A percentile compares a stretch with the other conserved stretches of the same genome.
phyloP scores from a whole-genome alignment of 2,329 filamentous ascomycete genomes.

The Epichloe gansuensis region DNA sequence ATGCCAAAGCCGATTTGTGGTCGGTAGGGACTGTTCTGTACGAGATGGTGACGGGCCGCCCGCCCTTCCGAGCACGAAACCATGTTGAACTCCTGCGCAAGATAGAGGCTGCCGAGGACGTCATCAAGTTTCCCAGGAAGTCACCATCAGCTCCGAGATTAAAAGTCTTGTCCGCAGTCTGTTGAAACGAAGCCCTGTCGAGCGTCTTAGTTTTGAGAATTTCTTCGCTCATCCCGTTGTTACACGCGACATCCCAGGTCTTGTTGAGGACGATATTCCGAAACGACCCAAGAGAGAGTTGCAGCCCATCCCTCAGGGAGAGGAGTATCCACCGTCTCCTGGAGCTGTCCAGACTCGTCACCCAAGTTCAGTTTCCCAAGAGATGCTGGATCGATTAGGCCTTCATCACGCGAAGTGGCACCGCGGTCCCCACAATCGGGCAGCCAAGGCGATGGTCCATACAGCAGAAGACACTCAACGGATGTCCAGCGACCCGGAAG shows the following conservation, averaged over 20 bases:
- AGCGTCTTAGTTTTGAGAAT: slow-evolving; percentile 73
- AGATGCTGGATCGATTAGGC: slow-evolving; percentile 22
- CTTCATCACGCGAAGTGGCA: slow-evolving; percentile 32
- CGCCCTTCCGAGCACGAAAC: slow-evolving; percentile 84
- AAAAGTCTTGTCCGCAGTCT: slow-evolving; percentile 70
- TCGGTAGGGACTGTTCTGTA: slow-evolving; percentile 92
- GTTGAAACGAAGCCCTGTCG: slow-evolving; percentile 73
- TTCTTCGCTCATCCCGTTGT: slow-evolving; percentile 73
- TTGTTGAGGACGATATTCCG: slow-evolving; percentile 65
- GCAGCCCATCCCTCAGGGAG: slow-evolving; percentile 20
- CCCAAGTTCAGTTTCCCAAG: slow-evolving; percentile 19
- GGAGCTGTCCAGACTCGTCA: slow-evolving; percentile 21
- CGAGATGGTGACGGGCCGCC: slow-evolving; percentile 85
- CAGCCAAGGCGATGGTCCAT: slow-evolving; percentile 28
- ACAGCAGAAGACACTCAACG: slow-evolving; percentile 17
- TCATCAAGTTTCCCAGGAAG: slow-evolving; percentile 72
- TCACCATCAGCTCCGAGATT: slow-evolving; percentile 59
- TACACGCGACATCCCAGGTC: slow-evolving; percentile 61
- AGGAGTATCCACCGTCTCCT: slow-evolving; percentile 16
- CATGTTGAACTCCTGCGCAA: slow-evolving; percentile 87
- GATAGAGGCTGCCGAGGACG: slow-evolving; percentile 81
- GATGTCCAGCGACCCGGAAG: slow-evolving; percentile 23
- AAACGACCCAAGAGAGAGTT: slow-evolving; percentile 25
- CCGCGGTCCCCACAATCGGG: slow-evolving; percentile 31
- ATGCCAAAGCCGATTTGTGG: slow-evolving; percentile 94